Evolutionary conservation across 148 eudicot genomes (phyloP).

Genomic region (Pharnaceum exiguum): DNA sequence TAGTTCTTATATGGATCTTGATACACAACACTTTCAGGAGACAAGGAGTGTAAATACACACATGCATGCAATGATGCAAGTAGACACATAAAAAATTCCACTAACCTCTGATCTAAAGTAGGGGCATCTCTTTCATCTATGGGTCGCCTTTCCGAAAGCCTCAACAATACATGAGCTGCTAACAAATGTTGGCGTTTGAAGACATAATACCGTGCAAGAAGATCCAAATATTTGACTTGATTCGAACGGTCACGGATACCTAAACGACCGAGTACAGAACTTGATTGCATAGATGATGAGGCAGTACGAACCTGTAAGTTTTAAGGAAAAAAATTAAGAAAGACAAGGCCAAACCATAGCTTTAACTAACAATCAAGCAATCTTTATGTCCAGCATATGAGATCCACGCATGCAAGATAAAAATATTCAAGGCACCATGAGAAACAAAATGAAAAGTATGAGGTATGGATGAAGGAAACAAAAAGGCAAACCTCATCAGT

Average conservation of each 20-base stretch:
- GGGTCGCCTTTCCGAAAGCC: conserved; percentile 84
- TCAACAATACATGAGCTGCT: conserved; percentile 83
- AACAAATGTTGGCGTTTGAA: conserved; percentile 91
- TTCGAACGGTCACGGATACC: conserved; percentile 39
- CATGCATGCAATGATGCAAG: not conserved
- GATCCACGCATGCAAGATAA: too few relatives aligned
- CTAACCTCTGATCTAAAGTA: conserved; percentile 85
- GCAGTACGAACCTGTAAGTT: conserved; percentile 41
- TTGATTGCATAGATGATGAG: conserved; percentile 33
- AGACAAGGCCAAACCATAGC: not conserved
- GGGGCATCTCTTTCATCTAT: conserved; percentile 54
- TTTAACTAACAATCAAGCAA: too few relatives aligned
- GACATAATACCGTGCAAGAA: conserved; percentile 86
- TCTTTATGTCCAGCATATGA: too few relatives aligned
- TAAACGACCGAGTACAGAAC: conserved; percentile 36
- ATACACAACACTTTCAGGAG: too few relatives aligned
- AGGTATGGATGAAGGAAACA: conserved; percentile 6
- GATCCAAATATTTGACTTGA: conserved; percentile 81
- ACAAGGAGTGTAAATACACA: too few relatives aligned
- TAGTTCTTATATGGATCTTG: too few relatives aligned
- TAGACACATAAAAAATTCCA: not conserved
- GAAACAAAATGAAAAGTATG: not conserved
- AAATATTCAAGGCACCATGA: not conserved
- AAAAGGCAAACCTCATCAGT: conserved; percentile 42
- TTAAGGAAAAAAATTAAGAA: not conserved